Evolutionary conservation across 2,329 filamentous ascomycete species (phyloP).

Genomic region (Penicillium verrucosum): DNA sequence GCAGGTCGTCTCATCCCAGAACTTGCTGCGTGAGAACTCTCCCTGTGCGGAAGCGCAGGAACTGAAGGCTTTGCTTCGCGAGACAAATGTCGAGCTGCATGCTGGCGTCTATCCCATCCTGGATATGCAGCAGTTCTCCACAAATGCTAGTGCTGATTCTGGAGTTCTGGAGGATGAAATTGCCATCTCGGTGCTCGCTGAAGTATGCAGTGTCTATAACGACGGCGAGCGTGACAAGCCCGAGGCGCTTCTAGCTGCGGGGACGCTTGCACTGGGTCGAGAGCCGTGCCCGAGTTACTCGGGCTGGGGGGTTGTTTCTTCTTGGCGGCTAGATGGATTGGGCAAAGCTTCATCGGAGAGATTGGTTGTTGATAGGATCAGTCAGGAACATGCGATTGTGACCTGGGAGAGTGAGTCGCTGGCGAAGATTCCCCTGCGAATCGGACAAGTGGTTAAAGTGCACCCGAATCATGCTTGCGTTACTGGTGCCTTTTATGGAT

Average conservation of each 20-base stretch:
- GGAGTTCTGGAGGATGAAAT: conserved; percentile 50
- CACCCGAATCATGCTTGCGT: conserved; percentile 84
- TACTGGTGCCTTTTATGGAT: conserved; percentile 66
- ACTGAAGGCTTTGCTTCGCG: conserved; percentile 30
- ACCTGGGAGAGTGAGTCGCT: conserved; percentile 51
- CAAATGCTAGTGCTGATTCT: conserved; percentile 54
- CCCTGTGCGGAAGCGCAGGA: conserved; percentile 33
- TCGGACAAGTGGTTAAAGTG: conserved; percentile 66
- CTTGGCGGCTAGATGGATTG: conserved; percentile 50
- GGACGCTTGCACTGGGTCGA: conserved; percentile 66
- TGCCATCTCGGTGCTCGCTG: conserved; percentile 66
- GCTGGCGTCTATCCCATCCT: conserved; percentile 73
- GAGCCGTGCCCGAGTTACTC: conserved; percentile 69
- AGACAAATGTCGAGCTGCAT: conserved; percentile 62
- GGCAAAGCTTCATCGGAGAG: conserved; percentile 41
- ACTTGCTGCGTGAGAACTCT: conserved; percentile 45
- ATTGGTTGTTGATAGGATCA: conserved; percentile 69
- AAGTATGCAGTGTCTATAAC: conserved; percentile 68
- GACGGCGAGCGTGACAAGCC: conserved; percentile 51
- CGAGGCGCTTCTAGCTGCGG: conserved; percentile 68
- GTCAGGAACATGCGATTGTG: conserved; percentile 75
- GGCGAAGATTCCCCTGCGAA: conserved; percentile 46
- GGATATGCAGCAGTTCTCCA: conserved; percentile 76
- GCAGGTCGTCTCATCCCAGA: conserved; percentile 65
- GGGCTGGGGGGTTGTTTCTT: conserved; percentile 67